phyloP scores from a whole-genome alignment of 1,139 yeast genomes.

The Kodamaea sp. region DNA sequence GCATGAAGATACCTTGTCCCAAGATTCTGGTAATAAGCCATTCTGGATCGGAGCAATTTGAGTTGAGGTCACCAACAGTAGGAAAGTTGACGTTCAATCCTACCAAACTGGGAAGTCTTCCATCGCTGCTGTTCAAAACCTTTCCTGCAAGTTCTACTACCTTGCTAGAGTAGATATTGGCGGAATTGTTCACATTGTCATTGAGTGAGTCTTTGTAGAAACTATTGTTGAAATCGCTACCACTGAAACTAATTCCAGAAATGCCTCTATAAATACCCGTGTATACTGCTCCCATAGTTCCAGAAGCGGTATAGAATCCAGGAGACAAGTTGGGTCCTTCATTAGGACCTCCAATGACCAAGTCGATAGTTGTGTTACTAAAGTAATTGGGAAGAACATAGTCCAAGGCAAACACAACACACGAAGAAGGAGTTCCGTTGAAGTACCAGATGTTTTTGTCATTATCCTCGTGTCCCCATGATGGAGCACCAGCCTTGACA shows the following conservation, averaged over 20 bases:
- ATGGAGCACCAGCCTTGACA: conserved; percentile 39
- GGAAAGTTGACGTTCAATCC: conserved; percentile 53
- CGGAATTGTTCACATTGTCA: conserved; percentile 29
- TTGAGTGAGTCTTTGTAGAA: conserved; percentile 41
- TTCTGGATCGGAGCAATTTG: conserved; percentile 35
- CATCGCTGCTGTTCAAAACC: conserved; percentile 24
- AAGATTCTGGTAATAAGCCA: conserved; percentile 41
- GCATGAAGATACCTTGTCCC: conserved; percentile 36
- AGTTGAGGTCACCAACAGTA: conserved; percentile 31
- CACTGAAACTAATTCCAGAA: conserved; percentile 43
- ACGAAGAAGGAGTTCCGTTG: conserved; percentile 47
- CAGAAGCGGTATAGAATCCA: conserved; percentile 39
- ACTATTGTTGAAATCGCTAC: conserved; percentile 41
- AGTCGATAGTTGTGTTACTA: conserved; percentile 35
- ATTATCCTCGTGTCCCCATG: conserved; percentile 43
- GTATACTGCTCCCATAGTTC: conserved; percentile 48
- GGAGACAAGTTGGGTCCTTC: conserved; percentile 46
- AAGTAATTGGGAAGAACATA: conserved; percentile 38
- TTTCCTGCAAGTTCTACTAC: conserved; percentile 39
- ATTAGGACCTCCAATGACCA: conserved; percentile 49
- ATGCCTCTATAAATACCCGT: conserved; percentile 44
- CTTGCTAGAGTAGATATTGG: conserved; percentile 41
- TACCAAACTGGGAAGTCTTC: conserved; percentile 38
- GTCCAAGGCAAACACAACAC: conserved; percentile 43
- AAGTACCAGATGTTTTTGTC: conserved; percentile 49